Base-by-base conservation (phyloP, 2,329 filamentous ascomycete species). In the Clonostachys rosea region DNA sequence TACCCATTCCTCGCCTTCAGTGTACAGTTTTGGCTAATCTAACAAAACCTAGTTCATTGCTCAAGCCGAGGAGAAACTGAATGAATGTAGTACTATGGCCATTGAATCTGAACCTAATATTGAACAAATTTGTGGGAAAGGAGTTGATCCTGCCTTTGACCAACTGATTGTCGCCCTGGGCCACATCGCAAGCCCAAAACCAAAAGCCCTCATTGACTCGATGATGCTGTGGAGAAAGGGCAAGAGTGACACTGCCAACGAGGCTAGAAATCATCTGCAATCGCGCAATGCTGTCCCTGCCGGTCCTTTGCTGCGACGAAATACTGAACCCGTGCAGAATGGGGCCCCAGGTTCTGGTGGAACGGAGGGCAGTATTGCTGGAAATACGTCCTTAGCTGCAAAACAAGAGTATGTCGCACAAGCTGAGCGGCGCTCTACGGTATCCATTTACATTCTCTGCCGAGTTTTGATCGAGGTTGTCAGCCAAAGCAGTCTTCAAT, bases 191-290 rank as follows among this genome's bases (percentile, higher is more conserved):
- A 88, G 90, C 49, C 87, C 91, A 55, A 95, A 95, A 61, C 95
- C 95, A 6, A 97, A 95, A 63, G 89, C 91, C 6, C 70, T 99
- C 45, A 96, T 99, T 59, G 94, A 99, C 66, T 91, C 89, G 17
- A 91, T 99, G 65, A 99, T 99, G 89, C 79, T 95, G 34, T 99
- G 94, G 94, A 84, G 94, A 47, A 97, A 96, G 67, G 89, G 83
- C 54, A 97, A 97, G 71, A 95, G 91, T 54, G 92, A 97, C 66
- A 84, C 87, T 18, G 91, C 91, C 30, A 86, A 82, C 56, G 81
- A 86, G 52, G 85, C 87, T 30, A 75, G 83, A 18, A 66, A 54
- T 41, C 75, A 82, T 57, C 66, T 83, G 18, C 79, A 83, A 54
- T 78, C 71, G 17, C 73, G 71, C 14, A 63, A 63, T 34, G 65